Evolutionary conservation across 169 alveolate genomes (phyloP), one percentile per base, ranked within the genome.

Genomic region (Babesia sp.): DNA sequence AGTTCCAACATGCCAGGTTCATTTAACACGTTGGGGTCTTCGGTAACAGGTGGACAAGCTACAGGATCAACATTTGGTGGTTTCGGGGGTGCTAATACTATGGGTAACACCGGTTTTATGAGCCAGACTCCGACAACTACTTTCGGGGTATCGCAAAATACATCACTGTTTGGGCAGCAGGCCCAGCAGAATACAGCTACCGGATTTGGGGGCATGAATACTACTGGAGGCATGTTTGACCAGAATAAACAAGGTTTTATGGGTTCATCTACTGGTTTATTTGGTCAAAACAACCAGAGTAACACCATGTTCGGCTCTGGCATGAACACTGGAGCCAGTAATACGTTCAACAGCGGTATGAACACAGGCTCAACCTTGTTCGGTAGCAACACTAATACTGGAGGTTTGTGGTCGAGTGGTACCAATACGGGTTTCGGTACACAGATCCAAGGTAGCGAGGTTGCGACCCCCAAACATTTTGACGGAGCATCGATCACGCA

Each of bases 401-500:
- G 60, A 14, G 39, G 74, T 29, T 1, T 50, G 59, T 64, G 74
- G 74, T 46, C 74, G 24, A 37, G 55, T 28, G 60, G 63, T 4
- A 14, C 74, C 18, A 37, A 34, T 9, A 24, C 74, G 22, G 36
- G 63, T 5, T 64, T 64, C n/a, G 74, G 74, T 1, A 2, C 54
- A 12, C 74, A 64, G 14, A 64, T 64, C 18, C 74, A 64, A 48
- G 74, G 74, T 28, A 64, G 48, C 12, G 74, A 64, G 61, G 74
- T 50, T n/a, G 74, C 74, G 3, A 36, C 55, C 20, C 59, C 36
- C 22, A 39, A 42, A 37, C 57, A 54, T 31, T 70, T 71, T 33
- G 87, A 79, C 16, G 83, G 69, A 1, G 42, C 76, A 36, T 69
- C 70, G 41, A 71, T 79, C 51, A 63, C 66, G 46, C 75, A 79